Evolutionary conservation across 208 protist genomes (phyloP).

Genomic region (Acanthamoeba quina): DNA sequence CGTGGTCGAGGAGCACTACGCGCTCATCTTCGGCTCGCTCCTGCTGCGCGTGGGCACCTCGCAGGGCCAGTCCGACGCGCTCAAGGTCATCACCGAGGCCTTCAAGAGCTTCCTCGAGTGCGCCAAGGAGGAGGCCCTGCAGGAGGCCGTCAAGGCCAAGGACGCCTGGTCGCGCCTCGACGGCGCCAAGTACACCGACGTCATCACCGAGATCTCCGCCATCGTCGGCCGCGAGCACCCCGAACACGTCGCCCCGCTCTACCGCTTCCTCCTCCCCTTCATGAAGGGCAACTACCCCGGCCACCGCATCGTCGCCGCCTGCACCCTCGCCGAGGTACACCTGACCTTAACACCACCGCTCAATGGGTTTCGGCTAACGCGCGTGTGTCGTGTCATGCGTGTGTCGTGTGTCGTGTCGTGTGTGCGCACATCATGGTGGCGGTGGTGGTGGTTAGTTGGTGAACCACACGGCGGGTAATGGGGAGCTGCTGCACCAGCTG

Average conservation of each 20-base stretch:
- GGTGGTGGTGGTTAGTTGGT: slow-evolving; percentile 17
- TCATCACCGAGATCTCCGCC: slow-evolving; percentile 20
- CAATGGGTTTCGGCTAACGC: neutral
- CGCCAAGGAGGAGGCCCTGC: neutral
- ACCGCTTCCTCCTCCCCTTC: slow-evolving; percentile 75
- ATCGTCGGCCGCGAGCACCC: slow-evolving; percentile 55
- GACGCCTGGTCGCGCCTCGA: neutral
- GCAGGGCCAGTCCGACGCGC: slow-evolving; percentile 43
- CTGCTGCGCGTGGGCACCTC: slow-evolving; percentile 77
- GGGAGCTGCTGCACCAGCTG: slow-evolving; percentile 70
- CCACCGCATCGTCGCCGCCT: slow-evolving; percentile 74
- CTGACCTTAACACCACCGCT: neutral
- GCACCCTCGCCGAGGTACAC: slow-evolving; percentile 75
- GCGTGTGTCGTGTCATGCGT: neutral
- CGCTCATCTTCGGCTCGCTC: slow-evolving; percentile 74
- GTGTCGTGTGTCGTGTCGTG: neutral
- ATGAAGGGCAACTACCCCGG: slow-evolving; percentile 74
- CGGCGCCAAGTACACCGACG: slow-evolving; percentile 24
- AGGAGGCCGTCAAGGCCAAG: neutral
- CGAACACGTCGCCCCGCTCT: slow-evolving; percentile 69
- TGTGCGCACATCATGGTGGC: no score
- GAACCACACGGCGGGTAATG: slow-evolving; percentile 29
- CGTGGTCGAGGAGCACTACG: slow-evolving; percentile 64
- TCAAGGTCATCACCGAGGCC: slow-evolving; percentile 59
- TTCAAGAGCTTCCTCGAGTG: neutral